Base-by-base conservation (phyloP, 1,284 basidiomycete genomes). In the Mycosarcoma mackinlayi region DNA sequence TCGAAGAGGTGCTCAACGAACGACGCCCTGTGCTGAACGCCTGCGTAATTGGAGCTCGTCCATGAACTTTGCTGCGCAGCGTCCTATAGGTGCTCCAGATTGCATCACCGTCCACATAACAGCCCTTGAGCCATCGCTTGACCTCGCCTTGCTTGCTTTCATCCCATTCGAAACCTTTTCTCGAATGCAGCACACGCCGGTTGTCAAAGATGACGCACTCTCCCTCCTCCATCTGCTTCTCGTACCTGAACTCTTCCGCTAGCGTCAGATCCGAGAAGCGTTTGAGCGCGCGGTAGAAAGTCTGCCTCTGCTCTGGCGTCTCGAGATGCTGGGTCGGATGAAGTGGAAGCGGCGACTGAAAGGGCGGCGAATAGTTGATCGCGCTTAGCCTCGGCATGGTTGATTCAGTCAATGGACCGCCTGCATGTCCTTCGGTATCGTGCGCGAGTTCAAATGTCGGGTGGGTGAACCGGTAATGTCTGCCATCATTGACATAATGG, bases 201-300 rank as follows among this genome's bases (percentile, higher is more conserved):
- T 98, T 98, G 82, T 98, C 94, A 75, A 98, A 98, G 13, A 95
- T 73, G 30, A 93, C 93, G 18, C 90, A 89, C 71, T 97, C 93
- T 39, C 93, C 93, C 81, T 94, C 92, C 31, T 85, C 81, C 53
- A 98, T 84, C 51, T 87, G 88, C 83, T 92, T 89, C 73, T 88
- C 84, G 75, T 88, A 91, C 31, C 85, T 86, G 30, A 87, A 87
- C 16, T 82, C 80, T 0, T 86, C 85, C 16, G 87, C 85, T 34
- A 90, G 87, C 3, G 94, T 84, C 18, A 90, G 75, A 1, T 83
- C 78, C 7, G 89, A 87, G 77, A 93, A 97, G 10, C 83, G 81
- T 4, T 82, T 75, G 4, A 96, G 85, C 1, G 92, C 92, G 6
- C 40, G 35, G 53, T 70, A 78, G 61, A 81, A 81, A 21, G 40